Evolutionary conservation across 805 yeast genomes (phyloP).

Genomic region (Ogataea methanolica): DNA sequence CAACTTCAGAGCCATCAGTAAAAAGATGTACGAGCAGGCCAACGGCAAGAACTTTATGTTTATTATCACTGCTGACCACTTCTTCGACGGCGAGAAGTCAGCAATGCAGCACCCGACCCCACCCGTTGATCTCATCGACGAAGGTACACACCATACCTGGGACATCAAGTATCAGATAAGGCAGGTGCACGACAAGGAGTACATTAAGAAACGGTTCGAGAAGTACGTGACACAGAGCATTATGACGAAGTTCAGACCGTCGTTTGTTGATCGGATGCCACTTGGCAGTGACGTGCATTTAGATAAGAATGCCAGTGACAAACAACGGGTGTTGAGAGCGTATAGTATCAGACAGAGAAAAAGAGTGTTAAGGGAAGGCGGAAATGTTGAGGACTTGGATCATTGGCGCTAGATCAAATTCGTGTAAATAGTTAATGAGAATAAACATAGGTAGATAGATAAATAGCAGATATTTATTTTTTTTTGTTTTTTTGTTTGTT

Average conservation of each 20-base stretch:
- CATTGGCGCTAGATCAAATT: too few relatives aligned
- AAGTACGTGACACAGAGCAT: slow-evolving; percentile 2
- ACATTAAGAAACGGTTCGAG: slow-evolving; percentile 10
- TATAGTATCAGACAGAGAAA: slow-evolving; percentile 27
- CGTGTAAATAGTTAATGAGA: too few relatives aligned
- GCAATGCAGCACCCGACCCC: slow-evolving; percentile 27
- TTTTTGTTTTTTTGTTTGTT: too few relatives aligned
- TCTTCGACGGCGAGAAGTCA: slow-evolving; percentile 29
- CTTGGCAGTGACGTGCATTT: slow-evolving; percentile 6
- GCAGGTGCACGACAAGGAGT: slow-evolving; percentile 9
- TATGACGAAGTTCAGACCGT: not conserved
- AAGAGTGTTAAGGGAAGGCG: not conserved
- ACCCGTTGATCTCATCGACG: slow-evolving; percentile 20
- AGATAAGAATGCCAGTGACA: slow-evolving; percentile 18
- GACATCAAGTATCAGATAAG: slow-evolving; percentile 21
- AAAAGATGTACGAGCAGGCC: slow-evolving; percentile 8
- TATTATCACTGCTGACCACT: slow-evolving; percentile 32
- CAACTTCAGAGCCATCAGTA: slow-evolving; percentile 15
- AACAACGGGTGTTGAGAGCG: slow-evolving; percentile 28
- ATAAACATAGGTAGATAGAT: too few relatives aligned
- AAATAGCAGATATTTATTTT: too few relatives aligned
- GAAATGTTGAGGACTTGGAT: too few relatives aligned
- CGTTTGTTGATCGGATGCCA: not conserved
- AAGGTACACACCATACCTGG: slow-evolving; percentile 19
- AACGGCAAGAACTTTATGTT: slow-evolving; percentile 30